Percentiles rank a stretch among this genome's conserved stretches.
Conservation (phyloP, 2,329 filamentous ascomycete genomes). For the Arthroderma sp. region DNA sequence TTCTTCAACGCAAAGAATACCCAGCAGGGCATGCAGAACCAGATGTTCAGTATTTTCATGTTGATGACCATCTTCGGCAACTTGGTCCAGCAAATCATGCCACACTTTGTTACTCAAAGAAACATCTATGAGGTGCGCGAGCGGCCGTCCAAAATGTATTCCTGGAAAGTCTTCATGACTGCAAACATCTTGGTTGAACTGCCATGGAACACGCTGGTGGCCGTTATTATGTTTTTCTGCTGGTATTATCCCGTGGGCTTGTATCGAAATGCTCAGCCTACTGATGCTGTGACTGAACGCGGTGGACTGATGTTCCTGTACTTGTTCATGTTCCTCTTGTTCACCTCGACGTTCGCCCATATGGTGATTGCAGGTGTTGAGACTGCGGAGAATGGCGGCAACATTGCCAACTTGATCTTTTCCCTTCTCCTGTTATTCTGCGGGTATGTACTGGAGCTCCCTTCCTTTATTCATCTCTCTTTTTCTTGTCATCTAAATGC, state of each 20-base stretch:
- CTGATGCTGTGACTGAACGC: constrained; percentile 34
- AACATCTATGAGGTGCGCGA: constrained; percentile 48
- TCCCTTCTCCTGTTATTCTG: constrained; percentile 49
- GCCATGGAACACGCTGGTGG: constrained; percentile 50
- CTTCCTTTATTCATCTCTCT: not conserved
- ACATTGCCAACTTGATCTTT: constrained; percentile 47
- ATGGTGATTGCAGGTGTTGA: constrained; percentile 59
- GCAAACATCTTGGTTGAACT: constrained; percentile 60
- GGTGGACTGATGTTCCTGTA: constrained; percentile 54
- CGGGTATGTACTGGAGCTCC: constrained; percentile 14
- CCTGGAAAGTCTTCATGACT: constrained; percentile 54
- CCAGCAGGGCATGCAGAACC: constrained; percentile 71
- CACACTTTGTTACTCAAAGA: constrained; percentile 44
- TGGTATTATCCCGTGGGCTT: constrained; percentile 54
- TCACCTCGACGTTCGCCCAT: constrained; percentile 57
- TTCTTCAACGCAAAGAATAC: constrained; percentile 64
- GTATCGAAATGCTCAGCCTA: constrained; percentile 29
- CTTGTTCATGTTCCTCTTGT: constrained; percentile 53
- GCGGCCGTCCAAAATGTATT: constrained; percentile 55
- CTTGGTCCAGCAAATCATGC: constrained; percentile 41
- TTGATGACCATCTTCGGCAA: constrained; percentile 64
- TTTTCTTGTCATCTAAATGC: not conserved
- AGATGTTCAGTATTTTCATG: constrained; percentile 85
- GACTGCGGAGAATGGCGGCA: constrained; percentile 53
- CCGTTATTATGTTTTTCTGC: constrained; percentile 47